Percentiles rank a stretch among this genome's conserved stretches.
Evolutionary conservation across 2,329 filamentous ascomycete genomes (phyloP).

Genomic region (Claviceps arundinis): DNA sequence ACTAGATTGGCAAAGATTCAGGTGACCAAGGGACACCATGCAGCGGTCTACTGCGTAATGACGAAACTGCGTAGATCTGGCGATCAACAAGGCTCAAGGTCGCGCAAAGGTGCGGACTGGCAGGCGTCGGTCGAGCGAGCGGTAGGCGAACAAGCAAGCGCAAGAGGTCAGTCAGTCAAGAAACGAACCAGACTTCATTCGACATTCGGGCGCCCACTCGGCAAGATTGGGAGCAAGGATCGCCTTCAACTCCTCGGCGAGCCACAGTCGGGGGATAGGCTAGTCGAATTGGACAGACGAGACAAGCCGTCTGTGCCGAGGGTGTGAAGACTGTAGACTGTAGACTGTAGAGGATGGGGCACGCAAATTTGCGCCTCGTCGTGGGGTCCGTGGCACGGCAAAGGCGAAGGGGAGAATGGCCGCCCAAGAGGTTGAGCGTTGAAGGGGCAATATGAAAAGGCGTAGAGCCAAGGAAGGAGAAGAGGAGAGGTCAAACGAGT

Average conservation of each 20-base stretch:
- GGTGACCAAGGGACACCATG: not conserved
- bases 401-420: not conserved
- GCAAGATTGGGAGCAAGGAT: not conserved
- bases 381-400: not conserved
- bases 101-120: not conserved
- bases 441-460: not conserved
- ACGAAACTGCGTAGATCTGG: not conserved
- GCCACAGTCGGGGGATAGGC: not conserved
- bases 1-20: not conserved
- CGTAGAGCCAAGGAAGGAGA: not conserved
- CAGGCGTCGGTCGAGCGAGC: not conserved
- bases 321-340: not conserved
- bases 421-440: not conserved
- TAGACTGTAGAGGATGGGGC: not conserved
- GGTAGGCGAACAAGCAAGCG: not conserved
- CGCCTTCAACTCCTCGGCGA: not conserved
- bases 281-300: not conserved
- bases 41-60: not conserved
- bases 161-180: not conserved
- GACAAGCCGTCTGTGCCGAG: not conserved
- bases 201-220: not conserved
- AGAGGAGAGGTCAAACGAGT: conserved; percentile 1
- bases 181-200: not conserved
- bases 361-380: conserved; percentile 2
- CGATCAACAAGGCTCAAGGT: not conserved